phyloP scores from a whole-genome alignment of 2,329 filamentous ascomycete genomes.

The Thielaviopsis ethacetica region DNA sequence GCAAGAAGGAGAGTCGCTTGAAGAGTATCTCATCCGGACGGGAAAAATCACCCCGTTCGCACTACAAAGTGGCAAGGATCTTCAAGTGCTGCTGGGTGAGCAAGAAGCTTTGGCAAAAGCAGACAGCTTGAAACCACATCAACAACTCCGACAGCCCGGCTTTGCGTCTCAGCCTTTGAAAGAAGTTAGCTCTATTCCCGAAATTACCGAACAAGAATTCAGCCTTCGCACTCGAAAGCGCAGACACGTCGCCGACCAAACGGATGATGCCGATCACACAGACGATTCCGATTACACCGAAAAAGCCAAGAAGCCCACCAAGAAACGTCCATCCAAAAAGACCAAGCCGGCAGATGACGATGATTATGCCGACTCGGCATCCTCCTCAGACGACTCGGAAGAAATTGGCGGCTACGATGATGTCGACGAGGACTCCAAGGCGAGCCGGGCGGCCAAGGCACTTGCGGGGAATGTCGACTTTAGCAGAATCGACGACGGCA shows the following conservation, averaged over 20 bases:
- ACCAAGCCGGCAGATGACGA: not conserved
- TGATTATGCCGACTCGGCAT: slow-evolving; percentile 1
- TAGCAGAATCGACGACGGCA: slow-evolving; percentile 66
- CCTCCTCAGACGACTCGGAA: not conserved
- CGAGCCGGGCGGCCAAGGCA: slow-evolving; percentile 7
- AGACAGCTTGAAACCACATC: slow-evolving; percentile 46
- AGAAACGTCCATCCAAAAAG: slow-evolving; percentile 17
- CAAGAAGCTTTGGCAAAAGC: slow-evolving; percentile 18
- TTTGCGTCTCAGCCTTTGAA: slow-evolving; percentile 35
- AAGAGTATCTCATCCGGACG: slow-evolving; percentile 84
- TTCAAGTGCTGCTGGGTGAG: slow-evolving; percentile 49
- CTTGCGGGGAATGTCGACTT: slow-evolving; percentile 25
- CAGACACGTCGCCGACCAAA: not conserved
- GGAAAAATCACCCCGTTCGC: slow-evolving; percentile 97
- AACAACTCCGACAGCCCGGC: slow-evolving; percentile 55
- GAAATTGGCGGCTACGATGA: slow-evolving; percentile 11
- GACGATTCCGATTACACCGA: slow-evolving; percentile 27
- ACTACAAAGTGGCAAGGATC: slow-evolving; percentile 42
- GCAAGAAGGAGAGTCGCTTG: slow-evolving; percentile 52
- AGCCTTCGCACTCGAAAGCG: slow-evolving; percentile 6
- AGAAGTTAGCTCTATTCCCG: not conserved
- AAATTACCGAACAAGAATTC: slow-evolving; percentile 4
- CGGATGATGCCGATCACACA: not conserved
- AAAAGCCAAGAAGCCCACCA: slow-evolving; percentile 15
- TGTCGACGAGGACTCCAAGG: slow-evolving; percentile 4